Evolutionary conservation across 2,329 filamentous ascomycete genomes (phyloP).

Genomic region (Sporothrix inflata): DNA sequence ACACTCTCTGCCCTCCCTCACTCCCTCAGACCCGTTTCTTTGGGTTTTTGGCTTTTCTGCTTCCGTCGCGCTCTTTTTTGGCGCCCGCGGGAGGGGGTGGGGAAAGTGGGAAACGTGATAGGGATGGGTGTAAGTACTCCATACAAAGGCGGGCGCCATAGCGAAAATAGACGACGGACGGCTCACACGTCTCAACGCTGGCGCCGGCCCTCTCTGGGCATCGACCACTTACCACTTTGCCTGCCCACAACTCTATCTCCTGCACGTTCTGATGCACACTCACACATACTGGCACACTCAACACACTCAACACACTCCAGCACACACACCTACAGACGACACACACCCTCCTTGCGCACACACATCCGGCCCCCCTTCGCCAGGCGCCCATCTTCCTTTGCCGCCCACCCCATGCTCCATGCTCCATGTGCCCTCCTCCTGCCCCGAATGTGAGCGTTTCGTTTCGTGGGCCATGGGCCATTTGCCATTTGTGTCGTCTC

Average conservation of each 20-base stretch:
- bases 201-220: conserved; percentile 7
- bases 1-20: background rate
- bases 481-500: background rate
- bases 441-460: background rate
- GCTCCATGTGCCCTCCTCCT: conserved; percentile 8
- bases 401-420: conserved; percentile 27
- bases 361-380: background rate
- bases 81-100: conserved; percentile 23
- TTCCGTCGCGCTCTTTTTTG: background rate
- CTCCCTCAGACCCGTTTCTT: conserved; percentile 16
- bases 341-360: conserved; percentile 16
- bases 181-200: conserved; percentile 8
- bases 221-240: conserved; percentile 8
- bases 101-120: conserved; percentile 13
- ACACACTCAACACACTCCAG: background rate
- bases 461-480: background rate
- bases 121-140: conserved; percentile 20
- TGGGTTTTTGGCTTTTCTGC: conserved; percentile 8
- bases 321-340: conserved; percentile 14
- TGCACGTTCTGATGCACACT: conserved; percentile 16
- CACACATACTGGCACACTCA: conserved; percentile 1
- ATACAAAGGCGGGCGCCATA: background rate
- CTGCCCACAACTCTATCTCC: conserved; percentile 16
- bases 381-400: conserved; percentile 23
- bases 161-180: background rate